phyloP scores from a whole-genome alignment of 257 asterid species.

The Thymus mandschuricus region DNA sequence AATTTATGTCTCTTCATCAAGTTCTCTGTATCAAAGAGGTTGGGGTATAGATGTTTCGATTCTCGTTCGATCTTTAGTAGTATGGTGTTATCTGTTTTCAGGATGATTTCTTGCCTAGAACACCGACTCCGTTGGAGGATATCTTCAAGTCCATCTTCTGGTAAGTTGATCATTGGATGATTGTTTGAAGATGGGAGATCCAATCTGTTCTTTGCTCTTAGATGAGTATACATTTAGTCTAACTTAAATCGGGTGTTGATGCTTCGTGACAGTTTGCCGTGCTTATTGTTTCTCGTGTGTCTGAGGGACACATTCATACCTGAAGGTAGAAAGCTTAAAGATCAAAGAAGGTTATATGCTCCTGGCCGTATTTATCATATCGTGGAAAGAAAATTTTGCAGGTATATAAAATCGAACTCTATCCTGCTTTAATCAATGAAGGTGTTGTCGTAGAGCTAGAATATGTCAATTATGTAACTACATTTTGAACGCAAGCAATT shows the following conservation, averaged over 20 bases:
- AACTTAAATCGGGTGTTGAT: constrained; percentile 51
- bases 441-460: neutral
- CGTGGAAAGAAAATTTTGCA: constrained; percentile 91
- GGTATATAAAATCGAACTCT: constrained; percentile 43
- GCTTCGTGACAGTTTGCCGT: constrained; percentile 89
- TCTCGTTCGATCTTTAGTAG: neutral
- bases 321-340: constrained; percentile 92
- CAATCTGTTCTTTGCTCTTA: neutral
- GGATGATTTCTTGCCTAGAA: constrained; percentile 98
- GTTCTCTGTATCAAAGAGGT: neutral
- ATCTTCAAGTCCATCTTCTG: constrained; percentile 88
- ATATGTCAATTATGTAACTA: no score
- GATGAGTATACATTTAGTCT: constrained; percentile 33
- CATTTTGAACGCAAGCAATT: neutral
- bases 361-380: constrained; percentile 97
- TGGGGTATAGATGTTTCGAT: neutral
- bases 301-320: constrained; percentile 96
- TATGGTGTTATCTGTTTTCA: constrained; percentile 27
- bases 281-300: constrained; percentile 80
- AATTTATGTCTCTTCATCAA: neutral
- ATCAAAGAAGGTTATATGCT: constrained; percentile 87
- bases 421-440: neutral
- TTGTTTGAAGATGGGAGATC: neutral
- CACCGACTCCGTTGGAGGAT: constrained; percentile 93
- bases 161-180: constrained; percentile 48